phyloP scores from a whole-genome alignment of 345 rosid species.

The Salix exigua region DNA sequence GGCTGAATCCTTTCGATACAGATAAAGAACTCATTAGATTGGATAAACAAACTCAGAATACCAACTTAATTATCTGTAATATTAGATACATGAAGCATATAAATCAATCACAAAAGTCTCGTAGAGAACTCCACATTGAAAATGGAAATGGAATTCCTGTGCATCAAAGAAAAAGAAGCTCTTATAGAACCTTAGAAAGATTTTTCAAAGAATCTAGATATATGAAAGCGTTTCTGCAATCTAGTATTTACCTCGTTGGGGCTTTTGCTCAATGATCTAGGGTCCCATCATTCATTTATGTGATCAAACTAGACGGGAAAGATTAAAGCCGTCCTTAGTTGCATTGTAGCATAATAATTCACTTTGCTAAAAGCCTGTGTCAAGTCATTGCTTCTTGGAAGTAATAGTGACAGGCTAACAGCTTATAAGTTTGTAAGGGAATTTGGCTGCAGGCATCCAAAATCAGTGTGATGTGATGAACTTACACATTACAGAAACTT shows the following conservation, averaged over 20 bases:
- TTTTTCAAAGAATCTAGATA: neutral
- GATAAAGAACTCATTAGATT: neutral
- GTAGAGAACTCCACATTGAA: neutral
- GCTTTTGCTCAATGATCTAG: neutral
- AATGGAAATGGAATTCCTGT: neutral
- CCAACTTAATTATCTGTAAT: neutral
- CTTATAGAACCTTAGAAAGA: neutral
- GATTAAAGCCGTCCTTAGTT: neutral
- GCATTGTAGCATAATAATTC: neutral
- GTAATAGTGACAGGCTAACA: neutral
- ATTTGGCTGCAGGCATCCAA: neutral
- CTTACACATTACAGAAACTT: neutral
- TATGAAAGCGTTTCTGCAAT: neutral
- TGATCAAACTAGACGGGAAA: neutral
- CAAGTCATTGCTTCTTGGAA: neutral
- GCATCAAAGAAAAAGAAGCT: neutral
- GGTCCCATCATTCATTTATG: neutral
- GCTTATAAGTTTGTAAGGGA: neutral
- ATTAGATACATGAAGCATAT: neutral
- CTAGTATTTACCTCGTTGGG: neutral
- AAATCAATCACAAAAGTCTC: neutral
- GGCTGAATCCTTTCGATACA: neutral
- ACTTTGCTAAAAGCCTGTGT: neutral
- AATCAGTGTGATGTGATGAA: neutral
- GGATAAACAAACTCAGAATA: neutral